Evolutionary conservation across 306 rosid species (phyloP).

Genomic region (Citrullus amarus): DNA sequence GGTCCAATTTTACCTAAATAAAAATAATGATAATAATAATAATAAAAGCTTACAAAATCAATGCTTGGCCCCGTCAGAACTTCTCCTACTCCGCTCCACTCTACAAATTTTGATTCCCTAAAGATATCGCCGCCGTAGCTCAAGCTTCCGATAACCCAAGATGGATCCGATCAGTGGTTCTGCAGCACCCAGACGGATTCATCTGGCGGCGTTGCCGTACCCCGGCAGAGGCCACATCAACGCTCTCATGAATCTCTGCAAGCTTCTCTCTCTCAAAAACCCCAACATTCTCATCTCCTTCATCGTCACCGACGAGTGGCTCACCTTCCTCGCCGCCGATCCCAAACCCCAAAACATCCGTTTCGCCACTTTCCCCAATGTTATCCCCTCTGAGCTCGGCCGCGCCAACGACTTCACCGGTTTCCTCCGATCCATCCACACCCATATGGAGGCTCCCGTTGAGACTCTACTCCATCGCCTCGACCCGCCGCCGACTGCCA

Average conservation of each 20-base stretch:
- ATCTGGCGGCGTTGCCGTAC: slow-evolving; percentile 31
- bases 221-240: slow-evolving; percentile 40
- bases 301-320: slow-evolving; percentile 46
- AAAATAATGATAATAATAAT: too few species aligned
- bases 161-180: not conserved
- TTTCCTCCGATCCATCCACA: not conserved
- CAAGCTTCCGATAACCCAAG: not conserved
- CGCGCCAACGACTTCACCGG: slow-evolving; percentile 5
- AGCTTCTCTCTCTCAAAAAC: slow-evolving; percentile 4
- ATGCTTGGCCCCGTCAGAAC: too few species aligned
- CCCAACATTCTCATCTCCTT: slow-evolving; percentile 24
- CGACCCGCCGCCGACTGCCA: not conserved
- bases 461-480: slow-evolving; percentile 1
- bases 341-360: slow-evolving; percentile 22
- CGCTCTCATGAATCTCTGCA: slow-evolving; percentile 57
- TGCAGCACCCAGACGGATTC: not conserved
- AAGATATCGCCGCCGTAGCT: not conserved
- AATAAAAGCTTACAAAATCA: too few species aligned
- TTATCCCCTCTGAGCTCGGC: slow-evolving; percentile 9
- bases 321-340: slow-evolving; percentile 18
- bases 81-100: too few species aligned
- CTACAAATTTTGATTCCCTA: not conserved
- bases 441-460: slow-evolving; percentile 8
- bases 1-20: too few species aligned
- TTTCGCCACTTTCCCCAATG: slow-evolving; percentile 27